Base-by-base conservation (phyloP, 176 grass and related monocot species). In the Microstegium vimineum region DNA sequence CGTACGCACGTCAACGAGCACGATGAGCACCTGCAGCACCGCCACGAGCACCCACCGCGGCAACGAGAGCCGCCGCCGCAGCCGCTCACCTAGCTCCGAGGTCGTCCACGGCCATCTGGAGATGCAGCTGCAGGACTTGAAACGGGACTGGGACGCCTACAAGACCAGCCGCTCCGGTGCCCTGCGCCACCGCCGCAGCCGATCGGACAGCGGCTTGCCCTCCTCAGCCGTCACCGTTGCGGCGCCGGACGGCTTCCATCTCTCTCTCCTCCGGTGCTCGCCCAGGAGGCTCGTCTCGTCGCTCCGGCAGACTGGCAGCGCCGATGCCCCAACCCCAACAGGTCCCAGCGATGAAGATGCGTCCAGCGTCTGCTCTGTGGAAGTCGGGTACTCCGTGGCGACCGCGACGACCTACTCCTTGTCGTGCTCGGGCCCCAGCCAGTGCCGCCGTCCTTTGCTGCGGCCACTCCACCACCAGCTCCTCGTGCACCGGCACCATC, bases 11-110 rank as follows among this genome's bases (percentile, higher is more conserved):
- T n/a, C n/a, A n/a, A 46, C 45, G 45, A 46, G 45, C 45, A 46
- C n/a, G 28, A 87, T 82, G 73, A 82, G 86, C 86, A 41, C 72
- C 79, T 43, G 42, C 42, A 43, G 42, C 42, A 77, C 65, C 1
- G 79, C 72, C 51, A 82, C 79, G 38, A 72, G 73, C 32, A 42
- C 73, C 41, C 54, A 12, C n/a, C n/a, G 8, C 32, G 32, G 13
- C 22, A 51, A 52, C n/a, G 41, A 37, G 25, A 12, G 66, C n/a
- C n/a, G n/a, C n/a, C 33, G 17, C 16, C 65, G 65, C 0, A n/a
- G 28, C 41, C 35, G 16, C 6, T 12, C 56, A 30, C 17, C 56
- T 30, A 17, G 10, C 72, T 37, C 49, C 62, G 22, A 70, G 0
- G 35, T 18, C 11, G 63, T 23, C 36, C 20, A 4, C 22, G 15